These are phyloP conservation scores for Jaminaea rosea DNA, from an alignment of 1,284 basidiomycete genomes.

Conservation along the genomic window DNA sequence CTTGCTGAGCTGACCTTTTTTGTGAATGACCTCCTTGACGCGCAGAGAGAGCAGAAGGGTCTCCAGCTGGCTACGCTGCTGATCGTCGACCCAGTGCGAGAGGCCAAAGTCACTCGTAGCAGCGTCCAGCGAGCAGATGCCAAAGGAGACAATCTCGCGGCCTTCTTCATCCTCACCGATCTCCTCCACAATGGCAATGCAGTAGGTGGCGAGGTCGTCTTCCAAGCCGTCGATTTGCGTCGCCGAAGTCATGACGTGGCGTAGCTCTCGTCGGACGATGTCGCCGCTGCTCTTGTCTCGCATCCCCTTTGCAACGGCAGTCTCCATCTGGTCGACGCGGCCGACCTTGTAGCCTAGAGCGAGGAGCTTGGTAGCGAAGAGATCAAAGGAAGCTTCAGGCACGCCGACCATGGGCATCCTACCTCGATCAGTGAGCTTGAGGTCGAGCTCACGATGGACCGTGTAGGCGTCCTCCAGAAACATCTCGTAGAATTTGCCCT, in stretches of 20 bases:
- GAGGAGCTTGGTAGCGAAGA: slow-evolving; percentile 50
- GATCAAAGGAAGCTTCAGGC: slow-evolving; percentile 82
- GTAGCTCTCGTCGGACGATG: slow-evolving; percentile 61
- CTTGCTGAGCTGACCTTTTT: slow-evolving; percentile 58
- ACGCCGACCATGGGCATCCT: slow-evolving; percentile 98
- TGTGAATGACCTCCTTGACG: slow-evolving; percentile 85
- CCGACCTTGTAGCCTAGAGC: slow-evolving; percentile 80
- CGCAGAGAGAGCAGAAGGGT: slow-evolving; percentile 85
- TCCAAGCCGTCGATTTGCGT: slow-evolving; percentile 89
- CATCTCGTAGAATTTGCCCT: slow-evolving; percentile 55
- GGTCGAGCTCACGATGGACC: slow-evolving; percentile 47
- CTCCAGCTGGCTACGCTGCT: slow-evolving; percentile 82
- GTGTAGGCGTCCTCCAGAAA: slow-evolving; percentile 48
- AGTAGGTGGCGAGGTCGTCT: slow-evolving; percentile 91
- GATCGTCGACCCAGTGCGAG: slow-evolving; percentile 81
- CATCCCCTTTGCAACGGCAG: slow-evolving; percentile 62
- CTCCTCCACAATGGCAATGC: slow-evolving; percentile 70
- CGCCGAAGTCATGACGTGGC: slow-evolving; percentile 92
- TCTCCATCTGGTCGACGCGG: slow-evolving; percentile 92
- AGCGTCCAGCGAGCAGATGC: slow-evolving; percentile 88
- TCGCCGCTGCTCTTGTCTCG: slow-evolving; percentile 46
- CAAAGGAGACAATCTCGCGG: slow-evolving; percentile 54
- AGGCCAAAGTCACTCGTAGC: slow-evolving; percentile 92
- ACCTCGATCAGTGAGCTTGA: slow-evolving; percentile 66
- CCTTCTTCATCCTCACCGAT: slow-evolving; percentile 2